Percentiles rank a stretch among this genome's conserved stretches.
Conservation (phyloP, 2,329 filamentous ascomycete genomes). For the Claviceps purpurea region DNA sequence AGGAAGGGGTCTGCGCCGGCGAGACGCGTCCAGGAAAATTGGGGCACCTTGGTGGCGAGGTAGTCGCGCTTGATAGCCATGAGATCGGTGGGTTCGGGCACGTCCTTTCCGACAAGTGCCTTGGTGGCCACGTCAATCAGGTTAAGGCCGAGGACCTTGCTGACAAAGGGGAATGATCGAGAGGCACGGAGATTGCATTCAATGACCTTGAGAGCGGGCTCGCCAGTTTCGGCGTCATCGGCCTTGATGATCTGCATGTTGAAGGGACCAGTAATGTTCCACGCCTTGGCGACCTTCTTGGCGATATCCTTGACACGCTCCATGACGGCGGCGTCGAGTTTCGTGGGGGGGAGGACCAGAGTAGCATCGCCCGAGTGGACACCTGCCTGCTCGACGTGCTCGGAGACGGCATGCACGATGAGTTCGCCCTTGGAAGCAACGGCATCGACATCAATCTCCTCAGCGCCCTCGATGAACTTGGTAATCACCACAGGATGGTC, state of each 20-base stretch:
- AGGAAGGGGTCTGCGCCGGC: slow-evolving; percentile 95
- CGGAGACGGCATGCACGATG: slow-evolving; percentile 80
- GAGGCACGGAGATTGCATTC: slow-evolving; percentile 97
- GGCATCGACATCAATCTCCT: slow-evolving; percentile 93
- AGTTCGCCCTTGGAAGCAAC: slow-evolving; percentile 79
- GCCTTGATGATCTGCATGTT: slow-evolving; percentile 99
- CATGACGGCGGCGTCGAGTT: slow-evolving; percentile 65
- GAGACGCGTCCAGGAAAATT: slow-evolving; percentile 97
- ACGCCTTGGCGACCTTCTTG: slow-evolving; percentile 89
- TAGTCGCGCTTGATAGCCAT: slow-evolving; percentile 88
- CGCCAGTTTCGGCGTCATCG: slow-evolving; percentile 58
- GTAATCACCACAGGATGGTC: slow-evolving; percentile 97
- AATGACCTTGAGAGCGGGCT: slow-evolving; percentile 80
- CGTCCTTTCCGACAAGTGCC: slow-evolving; percentile 72
- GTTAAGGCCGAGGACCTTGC: slow-evolving; percentile 91
- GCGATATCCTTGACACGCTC: slow-evolving; percentile 89
- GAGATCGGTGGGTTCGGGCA: slow-evolving; percentile 73
- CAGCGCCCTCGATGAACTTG: slow-evolving; percentile 92
- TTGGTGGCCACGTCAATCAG: slow-evolving; percentile 94
- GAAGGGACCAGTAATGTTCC: slow-evolving; percentile 95
- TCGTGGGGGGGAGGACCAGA: slow-evolving; percentile 75
- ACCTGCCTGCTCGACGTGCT: slow-evolving; percentile 94
- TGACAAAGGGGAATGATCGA: slow-evolving; percentile 95
- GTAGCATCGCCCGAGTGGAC: slow-evolving; percentile 97
- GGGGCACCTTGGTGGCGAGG: slow-evolving; percentile 91